A percentile compares a stretch with the other conserved stretches of the same genome.
Conservation (phyloP, 2,329 filamentous ascomycete species). For the Seiridium unicorne region DNA sequence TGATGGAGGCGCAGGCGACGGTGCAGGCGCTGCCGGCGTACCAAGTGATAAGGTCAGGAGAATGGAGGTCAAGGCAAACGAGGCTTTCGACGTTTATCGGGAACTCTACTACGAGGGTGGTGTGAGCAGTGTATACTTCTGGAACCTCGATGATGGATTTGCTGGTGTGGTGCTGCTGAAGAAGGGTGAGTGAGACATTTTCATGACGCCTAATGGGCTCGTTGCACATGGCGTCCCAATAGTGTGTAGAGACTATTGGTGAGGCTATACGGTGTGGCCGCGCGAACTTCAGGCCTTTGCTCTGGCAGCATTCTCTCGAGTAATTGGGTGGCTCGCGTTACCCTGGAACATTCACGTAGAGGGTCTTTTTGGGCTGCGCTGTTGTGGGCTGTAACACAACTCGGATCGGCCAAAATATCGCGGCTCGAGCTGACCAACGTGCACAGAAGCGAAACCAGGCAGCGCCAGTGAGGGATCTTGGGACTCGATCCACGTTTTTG, state of each 20-base stretch:
- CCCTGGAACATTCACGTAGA: not conserved
- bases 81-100: constrained; percentile 94
- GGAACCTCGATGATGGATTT: constrained; percentile 97
- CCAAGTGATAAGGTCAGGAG: constrained; percentile 88
- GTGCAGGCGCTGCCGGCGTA: constrained; percentile 74
- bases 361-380: no score
- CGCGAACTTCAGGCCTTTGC: no score
- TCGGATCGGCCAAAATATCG: not conserved
- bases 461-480: constrained; percentile 75
- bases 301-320: no score
- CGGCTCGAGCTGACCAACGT: not conserved
- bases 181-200: constrained; percentile 63
- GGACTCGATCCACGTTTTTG: constrained; percentile 99
- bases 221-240: no score
- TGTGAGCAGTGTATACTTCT: constrained; percentile 94
- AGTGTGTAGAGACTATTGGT: no score
- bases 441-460: constrained; percentile 62
- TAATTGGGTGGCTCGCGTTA: no score
- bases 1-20: constrained; percentile 52
- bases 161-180: constrained; percentile 94
- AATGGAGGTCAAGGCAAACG: constrained; percentile 92
- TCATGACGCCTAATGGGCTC: no score
- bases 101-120: constrained; percentile 97
- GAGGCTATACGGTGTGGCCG: no score
- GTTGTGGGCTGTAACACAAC: no score